Base-by-base conservation (phyloP, 495 filamentous ascomycete genomes). In the Immersiella caudata region DNA sequence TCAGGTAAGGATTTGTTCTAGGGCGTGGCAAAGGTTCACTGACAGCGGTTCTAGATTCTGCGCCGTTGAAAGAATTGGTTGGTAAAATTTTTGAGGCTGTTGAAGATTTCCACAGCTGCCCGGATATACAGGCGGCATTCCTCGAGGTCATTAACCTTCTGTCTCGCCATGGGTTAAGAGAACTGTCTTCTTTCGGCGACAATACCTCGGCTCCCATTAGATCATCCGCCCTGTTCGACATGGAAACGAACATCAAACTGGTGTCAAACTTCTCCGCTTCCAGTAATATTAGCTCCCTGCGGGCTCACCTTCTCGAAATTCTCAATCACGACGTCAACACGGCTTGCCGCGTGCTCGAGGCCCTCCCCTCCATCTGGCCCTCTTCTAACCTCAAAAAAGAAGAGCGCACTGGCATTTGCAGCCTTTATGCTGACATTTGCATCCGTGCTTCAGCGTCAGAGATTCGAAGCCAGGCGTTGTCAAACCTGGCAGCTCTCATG, bases 121-220 rank as follows among this genome's bases (percentile, higher is more conserved):
- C 79, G 0, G 78, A 83, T 52, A 67, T 77, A 16, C 70, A 75
- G 50, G 77, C 80, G 5, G 80, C 79, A 0, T 79, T 77, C 27
- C 74, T 82, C 0, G 82, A 82, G 51, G 72, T 82, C 9, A 36
- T 79, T 11, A 80, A 78, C 63, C 70, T 81, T 6, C 54, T 82
- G 24, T 27, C 56, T 21, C 22, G 18, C 36, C 7, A 36, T 24
- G 25, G 22, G 50, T 11, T 14, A 25, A 54, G 14, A 14, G 24
- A 63, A 12, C 12, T 21, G 6, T 3, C 46, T n/a, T 0, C 12
- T 16, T n/a, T 11, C 14, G 7, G 22, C 0, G 5, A 4, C 0
- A 5, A 21, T 6, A 6, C 12, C 22, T 29, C 26, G 18, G 25
- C 12, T 16, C 16, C 40, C 25, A 51, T 18, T n/a, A 27, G 27